Evolutionary conservation across 352 stramenopile genomes (phyloP), one percentile per base, ranked within the genome.

Genomic region (Phytophthora fragariaefolia): DNA sequence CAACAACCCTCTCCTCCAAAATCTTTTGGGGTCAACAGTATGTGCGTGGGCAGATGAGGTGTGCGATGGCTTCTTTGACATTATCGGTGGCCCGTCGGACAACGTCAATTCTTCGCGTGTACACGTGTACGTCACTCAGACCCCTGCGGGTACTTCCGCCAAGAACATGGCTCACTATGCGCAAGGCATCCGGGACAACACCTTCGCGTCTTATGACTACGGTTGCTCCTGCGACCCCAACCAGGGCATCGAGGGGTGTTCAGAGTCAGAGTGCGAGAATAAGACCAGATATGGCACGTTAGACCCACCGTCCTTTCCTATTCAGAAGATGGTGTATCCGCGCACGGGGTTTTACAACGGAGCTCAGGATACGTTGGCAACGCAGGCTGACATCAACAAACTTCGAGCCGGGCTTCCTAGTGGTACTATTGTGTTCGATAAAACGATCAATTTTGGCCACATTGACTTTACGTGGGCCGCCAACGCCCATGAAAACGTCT

Each of bases 141-240:
- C 73, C 40, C 75, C 78, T 6, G 69, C 75, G 4, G 76, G 78
- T 15, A 84, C 69, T 27, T 82, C 75, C 0, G 67, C 80, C 40
- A 82, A 87, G 52, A 87, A 82, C 58, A 63, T 87, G 51, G 78
- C 55, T 12, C 78, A 87, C 30, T 86, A 75, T 60, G 78, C 75
- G 10, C 78, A 87, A 51, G 67, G 58, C 10, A 84, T 87, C 38
- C 78, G 78, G 7, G 67, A 73, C 60, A 55, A 84, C 20, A 79
- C 70, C n/a, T 87, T 82, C 50, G 69, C 73, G 20, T 69, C 57
- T 18, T 87, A 77, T 50, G 75, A 86, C 58, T 86, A 83, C 52
- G 78, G 75, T 17, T 86, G 74, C 55, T 48, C 42, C 9, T 85
- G 77, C 42, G 54, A 75, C 0, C 28, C 50, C 6, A 28, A 63